phyloP scores from a whole-genome alignment of 495 filamentous ascomycete species.

The Penicillium verhagenii region DNA sequence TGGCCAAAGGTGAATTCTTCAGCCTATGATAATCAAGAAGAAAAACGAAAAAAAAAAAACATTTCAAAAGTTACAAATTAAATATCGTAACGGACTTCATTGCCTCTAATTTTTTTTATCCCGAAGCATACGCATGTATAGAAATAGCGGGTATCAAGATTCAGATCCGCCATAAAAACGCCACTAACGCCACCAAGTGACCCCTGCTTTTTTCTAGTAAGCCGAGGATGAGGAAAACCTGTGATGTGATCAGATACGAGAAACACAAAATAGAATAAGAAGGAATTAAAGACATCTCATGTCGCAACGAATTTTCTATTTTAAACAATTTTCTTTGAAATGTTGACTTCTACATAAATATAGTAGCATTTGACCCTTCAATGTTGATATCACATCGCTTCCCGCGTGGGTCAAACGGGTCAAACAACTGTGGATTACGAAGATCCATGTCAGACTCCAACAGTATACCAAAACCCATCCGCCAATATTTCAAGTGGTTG shows the following conservation, averaged over 20 bases:
- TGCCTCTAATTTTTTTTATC: not conserved
- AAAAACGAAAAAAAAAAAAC: not conserved
- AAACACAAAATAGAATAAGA: not conserved
- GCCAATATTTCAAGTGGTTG: too few species aligned
- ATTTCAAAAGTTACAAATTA: too few species aligned
- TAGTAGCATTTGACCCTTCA: too few species aligned
- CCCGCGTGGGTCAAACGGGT: not conserved
- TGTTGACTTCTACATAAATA: too few species aligned
- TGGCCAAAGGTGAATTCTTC: slow-evolving; percentile 12
- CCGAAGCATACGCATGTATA: not conserved
- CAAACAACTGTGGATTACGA: not conserved
- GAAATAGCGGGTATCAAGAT: not conserved
- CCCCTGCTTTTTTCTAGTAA: not conserved
- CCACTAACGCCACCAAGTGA: slow-evolving; percentile 10
- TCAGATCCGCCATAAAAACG: not conserved
- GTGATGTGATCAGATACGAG: not conserved
- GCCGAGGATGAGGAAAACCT: not conserved
- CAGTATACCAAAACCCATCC: too few species aligned
- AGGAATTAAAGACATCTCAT: too few species aligned
- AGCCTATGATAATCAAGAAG: too few species aligned
- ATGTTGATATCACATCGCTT: not conserved
- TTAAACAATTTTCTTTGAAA: too few species aligned
- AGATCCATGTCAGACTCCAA: not conserved
- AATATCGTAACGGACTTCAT: too few species aligned
- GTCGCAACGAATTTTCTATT: too few species aligned